Percentiles rank a stretch among this genome's conserved stretches.
phyloP scores from a whole-genome alignment of 345 rosid species.

The Triadica sebifera region DNA sequence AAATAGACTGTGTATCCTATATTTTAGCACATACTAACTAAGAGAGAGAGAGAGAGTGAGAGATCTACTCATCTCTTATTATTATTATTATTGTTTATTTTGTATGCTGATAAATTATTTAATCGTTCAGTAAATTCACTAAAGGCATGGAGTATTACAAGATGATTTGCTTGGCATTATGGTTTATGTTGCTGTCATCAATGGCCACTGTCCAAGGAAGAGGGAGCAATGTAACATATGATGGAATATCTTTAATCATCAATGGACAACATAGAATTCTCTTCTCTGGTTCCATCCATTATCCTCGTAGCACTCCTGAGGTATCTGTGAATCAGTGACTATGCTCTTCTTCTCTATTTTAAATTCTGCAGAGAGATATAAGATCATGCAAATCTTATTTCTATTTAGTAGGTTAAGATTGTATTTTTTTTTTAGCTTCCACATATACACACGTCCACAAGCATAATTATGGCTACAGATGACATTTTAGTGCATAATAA shows the following conservation, averaged over 20 bases:
- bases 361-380: background rate
- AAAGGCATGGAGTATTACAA: background rate
- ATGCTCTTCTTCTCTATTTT: too few species aligned
- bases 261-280: slow-evolving; percentile 18
- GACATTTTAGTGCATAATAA: background rate
- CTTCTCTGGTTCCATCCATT: slow-evolving; percentile 21
- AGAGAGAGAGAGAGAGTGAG: background rate
- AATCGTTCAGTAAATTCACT: background rate
- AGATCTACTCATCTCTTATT: too few species aligned
- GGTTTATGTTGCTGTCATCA: background rate
- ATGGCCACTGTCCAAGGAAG: slow-evolving; percentile 7
- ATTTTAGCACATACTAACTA: background rate
- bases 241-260: slow-evolving; percentile 17
- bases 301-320: slow-evolving; percentile 26
- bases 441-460: too few species aligned
- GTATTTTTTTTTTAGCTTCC: too few species aligned
- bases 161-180: background rate
- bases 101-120: background rate
- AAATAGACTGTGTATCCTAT: background rate
- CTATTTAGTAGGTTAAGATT: background rate
- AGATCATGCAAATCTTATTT: background rate
- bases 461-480: background rate
- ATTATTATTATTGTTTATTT: background rate
- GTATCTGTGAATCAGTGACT: background rate
- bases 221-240: slow-evolving; percentile 15